Percentiles rank a stretch among this genome's conserved stretches.
Evolutionary conservation across 331 rosid genomes (phyloP).

Genomic region (Arachis monticola): DNA sequence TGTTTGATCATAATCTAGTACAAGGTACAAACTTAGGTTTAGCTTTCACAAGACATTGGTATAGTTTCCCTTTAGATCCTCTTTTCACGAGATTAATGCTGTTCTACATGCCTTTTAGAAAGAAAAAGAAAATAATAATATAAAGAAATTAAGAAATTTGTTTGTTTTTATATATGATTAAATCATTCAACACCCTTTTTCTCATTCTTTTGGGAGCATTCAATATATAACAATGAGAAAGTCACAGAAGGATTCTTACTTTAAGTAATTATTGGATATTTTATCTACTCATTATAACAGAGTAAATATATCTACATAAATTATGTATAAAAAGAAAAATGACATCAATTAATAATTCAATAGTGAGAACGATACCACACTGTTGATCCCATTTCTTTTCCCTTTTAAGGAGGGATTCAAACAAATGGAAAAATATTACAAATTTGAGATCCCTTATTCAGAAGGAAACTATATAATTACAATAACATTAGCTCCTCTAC

Average conservation of each 20-base stretch:
- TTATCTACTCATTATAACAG: constrained; percentile 1
- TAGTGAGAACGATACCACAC: background rate
- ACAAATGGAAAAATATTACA: constrained; percentile 26
- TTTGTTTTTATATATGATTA: too few relatives aligned
- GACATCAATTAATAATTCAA: background rate
- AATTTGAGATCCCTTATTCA: constrained; percentile 31
- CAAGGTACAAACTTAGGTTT: background rate
- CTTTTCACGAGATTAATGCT: constrained; percentile 6
- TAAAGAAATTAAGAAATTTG: background rate
- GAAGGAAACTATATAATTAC: constrained; percentile 36
- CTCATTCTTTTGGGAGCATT: background rate
- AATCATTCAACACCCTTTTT: constrained; percentile 1
- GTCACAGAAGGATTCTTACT: background rate
- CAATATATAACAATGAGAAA: background rate
- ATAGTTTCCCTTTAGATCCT: too few relatives aligned
- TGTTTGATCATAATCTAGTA: background rate
- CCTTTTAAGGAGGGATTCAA: constrained; percentile 11
- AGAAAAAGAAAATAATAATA: background rate
- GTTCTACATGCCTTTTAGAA: constrained; percentile 10
- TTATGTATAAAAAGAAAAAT: constrained; percentile 31
- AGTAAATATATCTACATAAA: constrained; percentile 22
- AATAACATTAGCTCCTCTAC: constrained; percentile 26
- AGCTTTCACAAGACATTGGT: too few relatives aligned
- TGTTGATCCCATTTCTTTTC: background rate
- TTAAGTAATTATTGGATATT: constrained; percentile 12